Base-by-base conservation (phyloP, 2,329 filamentous ascomycete species). In the Stachybotrys chartarum region DNA sequence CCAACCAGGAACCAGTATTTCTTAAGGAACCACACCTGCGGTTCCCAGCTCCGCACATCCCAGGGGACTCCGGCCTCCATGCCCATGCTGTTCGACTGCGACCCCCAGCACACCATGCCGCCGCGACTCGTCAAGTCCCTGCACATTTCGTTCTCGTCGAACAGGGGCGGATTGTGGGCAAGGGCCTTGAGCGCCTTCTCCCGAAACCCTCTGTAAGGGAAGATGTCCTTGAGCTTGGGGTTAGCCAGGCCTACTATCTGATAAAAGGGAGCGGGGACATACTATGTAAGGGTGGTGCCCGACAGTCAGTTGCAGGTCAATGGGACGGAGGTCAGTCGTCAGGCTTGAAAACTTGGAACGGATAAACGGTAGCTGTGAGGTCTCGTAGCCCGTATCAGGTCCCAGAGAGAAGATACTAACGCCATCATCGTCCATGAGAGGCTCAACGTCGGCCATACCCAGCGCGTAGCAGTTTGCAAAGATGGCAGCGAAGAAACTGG, bases 41-140 rank as follows among this genome's bases (percentile, higher is more conserved):
- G 74, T 56, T 77, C 75, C 75, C 75, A 77, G 55, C 72, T 74
- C 12, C 74, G 68, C 42, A 65, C 63, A 54, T 75, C 74, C 75
- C 75, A 77, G 0, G 75, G 70, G n/a, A 74, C 68, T 16, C 70
- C 68, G 6, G 71, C 68, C 14, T 62, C 59, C 63, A 71, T 70
- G 30, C 64, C 64, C 14, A 59, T 44, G 35, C 53, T 54, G 52
- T 60, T 64, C 18, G 60, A 65, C 42, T 64, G 60, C 30, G 66
- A 63, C 6, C 72, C 72, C 70, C 72, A 74, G 58, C 72, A 73
- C 7, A 70, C 59, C 50, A 74, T 57, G 4, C 67, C 71, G 46
- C 71, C 70, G 10, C 61, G 58, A 42, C 63, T 58, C 30, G 73
- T 60, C 16, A 47, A 47, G 55, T 74, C 72, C n/a, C 64, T 58